Evolutionary conservation across 805 yeast species (phyloP).

Genomic region (Myxozyma vanderwaltii): DNA sequence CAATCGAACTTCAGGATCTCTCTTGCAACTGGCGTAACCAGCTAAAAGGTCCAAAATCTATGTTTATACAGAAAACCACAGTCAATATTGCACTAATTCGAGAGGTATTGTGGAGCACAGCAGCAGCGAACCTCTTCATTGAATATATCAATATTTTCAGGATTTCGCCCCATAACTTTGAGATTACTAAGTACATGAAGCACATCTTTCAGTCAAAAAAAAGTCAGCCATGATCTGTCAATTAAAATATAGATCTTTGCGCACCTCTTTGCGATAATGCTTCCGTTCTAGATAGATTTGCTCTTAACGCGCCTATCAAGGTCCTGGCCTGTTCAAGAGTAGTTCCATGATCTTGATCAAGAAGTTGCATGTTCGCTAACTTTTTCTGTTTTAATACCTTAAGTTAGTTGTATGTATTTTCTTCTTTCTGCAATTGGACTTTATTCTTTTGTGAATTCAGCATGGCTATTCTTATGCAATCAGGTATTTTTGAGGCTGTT

Average conservation of each 20-base stretch:
- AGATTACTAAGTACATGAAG: background rate
- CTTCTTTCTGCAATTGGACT: too few relatives aligned
- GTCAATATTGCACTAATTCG: background rate
- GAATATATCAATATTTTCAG: background rate
- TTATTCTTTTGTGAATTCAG: background rate
- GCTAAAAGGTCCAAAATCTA: background rate
- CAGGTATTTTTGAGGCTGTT: background rate
- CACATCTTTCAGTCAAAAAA: background rate
- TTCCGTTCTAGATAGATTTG: background rate
- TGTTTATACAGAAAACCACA: background rate
- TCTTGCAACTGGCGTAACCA: background rate
- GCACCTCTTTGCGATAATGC: background rate
- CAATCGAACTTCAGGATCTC: background rate
- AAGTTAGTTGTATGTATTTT: too few relatives aligned
- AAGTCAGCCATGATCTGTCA: background rate
- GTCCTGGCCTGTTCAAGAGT: background rate
- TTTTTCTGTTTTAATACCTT: too few relatives aligned
- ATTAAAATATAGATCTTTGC: background rate
- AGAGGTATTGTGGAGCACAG: too few relatives aligned
- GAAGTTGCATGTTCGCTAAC: background rate
- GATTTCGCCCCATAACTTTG: slow-evolving; percentile 6
- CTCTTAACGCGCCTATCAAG: background rate
- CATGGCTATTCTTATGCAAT: background rate
- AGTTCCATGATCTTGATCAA: background rate
- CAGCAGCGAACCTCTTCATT: slow-evolving; percentile 2